phyloP scores from a whole-genome alignment of 768 basidiomycete species.

The Lyophyllum atratum region DNA sequence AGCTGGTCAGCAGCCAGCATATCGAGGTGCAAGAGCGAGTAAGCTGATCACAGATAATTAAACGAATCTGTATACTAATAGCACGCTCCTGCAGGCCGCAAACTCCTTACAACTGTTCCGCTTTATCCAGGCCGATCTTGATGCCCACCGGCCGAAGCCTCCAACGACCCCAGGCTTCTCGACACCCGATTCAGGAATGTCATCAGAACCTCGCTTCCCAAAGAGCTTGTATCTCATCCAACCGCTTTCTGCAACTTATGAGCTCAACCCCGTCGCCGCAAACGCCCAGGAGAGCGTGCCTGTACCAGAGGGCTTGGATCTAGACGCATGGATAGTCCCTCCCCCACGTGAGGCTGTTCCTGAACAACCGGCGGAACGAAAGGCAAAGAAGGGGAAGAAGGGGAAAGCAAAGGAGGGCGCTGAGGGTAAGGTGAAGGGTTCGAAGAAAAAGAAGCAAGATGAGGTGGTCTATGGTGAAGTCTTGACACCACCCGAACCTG shows the following conservation, averaged over 20 bases:
- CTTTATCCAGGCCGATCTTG: constrained; percentile 76
- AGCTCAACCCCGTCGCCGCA: constrained; percentile 82
- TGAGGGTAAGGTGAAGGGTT: constrained; percentile 24
- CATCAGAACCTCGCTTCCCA: constrained; percentile 65
- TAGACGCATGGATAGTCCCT: constrained; percentile 84
- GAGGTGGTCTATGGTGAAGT: constrained; percentile 30
- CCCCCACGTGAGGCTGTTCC: constrained; percentile 46
- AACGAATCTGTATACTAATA: constrained; percentile 8
- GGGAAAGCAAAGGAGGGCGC: constrained; percentile 30
- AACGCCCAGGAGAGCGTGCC: constrained; percentile 82
- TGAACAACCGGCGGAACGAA: constrained; percentile 43
- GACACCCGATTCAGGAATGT: constrained; percentile 35
- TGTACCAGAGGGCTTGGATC: constrained; percentile 81
- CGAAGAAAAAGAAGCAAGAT: constrained; percentile 36
- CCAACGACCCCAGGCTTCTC: constrained; percentile 28
- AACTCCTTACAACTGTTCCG: constrained; percentile 74
- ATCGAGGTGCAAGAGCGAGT: constrained; percentile 95
- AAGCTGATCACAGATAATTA: constrained; percentile 13
- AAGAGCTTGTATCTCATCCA: constrained; percentile 87
- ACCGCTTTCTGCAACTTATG: constrained; percentile 75
- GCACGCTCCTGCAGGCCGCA: constrained; percentile 58
- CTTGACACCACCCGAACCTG: constrained; percentile 37
- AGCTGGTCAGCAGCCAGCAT: constrained; percentile 62
- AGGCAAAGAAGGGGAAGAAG: constrained; percentile 54
- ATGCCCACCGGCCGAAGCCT: constrained; percentile 48